A percentile compares a stretch with the other conserved stretches of the same genome.
phyloP scores from a whole-genome alignment of 1,284 basidiomycete species.

The Cryptococcus floricola region DNA sequence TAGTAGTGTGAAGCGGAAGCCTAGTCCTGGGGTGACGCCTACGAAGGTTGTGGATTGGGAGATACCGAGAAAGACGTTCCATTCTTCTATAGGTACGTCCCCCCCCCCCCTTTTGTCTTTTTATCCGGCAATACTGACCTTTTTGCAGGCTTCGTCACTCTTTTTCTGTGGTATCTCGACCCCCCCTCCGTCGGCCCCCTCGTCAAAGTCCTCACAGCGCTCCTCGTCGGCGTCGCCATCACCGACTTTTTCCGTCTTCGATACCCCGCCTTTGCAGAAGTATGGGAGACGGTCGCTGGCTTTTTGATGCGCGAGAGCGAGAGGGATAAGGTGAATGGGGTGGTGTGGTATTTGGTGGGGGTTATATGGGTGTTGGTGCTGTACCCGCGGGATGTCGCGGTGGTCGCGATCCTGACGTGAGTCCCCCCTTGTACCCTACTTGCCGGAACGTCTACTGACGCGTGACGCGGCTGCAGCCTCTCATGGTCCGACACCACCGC shows the following conservation, averaged over 20 bases:
- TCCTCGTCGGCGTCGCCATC: constrained; percentile 67
- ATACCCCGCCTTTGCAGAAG: constrained; percentile 62
- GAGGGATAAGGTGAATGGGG: constrained; percentile 78
- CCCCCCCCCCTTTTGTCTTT: neutral
- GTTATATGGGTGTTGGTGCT: constrained; percentile 74
- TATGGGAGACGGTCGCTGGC: constrained; percentile 75
- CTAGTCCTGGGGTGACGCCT: constrained; percentile 42
- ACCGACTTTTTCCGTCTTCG: constrained; percentile 76
- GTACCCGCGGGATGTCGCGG: constrained; percentile 82
- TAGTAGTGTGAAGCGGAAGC: constrained; percentile 38
- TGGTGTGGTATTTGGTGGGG: constrained; percentile 93
- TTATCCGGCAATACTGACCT: neutral
- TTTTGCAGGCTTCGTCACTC: constrained; percentile 70
- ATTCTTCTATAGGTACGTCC: constrained; percentile 79
- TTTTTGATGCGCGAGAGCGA: constrained; percentile 93
- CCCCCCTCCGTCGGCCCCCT: constrained; percentile 54
- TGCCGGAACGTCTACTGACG: neutral
- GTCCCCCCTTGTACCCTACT: constrained; percentile 41
- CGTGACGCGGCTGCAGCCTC: constrained; percentile 55
- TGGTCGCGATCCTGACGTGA: constrained; percentile 81
- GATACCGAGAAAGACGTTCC: constrained; percentile 84
- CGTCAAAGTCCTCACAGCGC: constrained; percentile 61
- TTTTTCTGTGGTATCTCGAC: constrained; percentile 59
- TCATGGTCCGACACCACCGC: constrained; percentile 97
- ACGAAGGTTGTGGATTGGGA: constrained; percentile 56